Evolutionary conservation across 2,329 filamentous ascomycete genomes (phyloP), one percentile per base, ranked within the genome.

Genomic region (Myriosclerotinia curreyana): DNA sequence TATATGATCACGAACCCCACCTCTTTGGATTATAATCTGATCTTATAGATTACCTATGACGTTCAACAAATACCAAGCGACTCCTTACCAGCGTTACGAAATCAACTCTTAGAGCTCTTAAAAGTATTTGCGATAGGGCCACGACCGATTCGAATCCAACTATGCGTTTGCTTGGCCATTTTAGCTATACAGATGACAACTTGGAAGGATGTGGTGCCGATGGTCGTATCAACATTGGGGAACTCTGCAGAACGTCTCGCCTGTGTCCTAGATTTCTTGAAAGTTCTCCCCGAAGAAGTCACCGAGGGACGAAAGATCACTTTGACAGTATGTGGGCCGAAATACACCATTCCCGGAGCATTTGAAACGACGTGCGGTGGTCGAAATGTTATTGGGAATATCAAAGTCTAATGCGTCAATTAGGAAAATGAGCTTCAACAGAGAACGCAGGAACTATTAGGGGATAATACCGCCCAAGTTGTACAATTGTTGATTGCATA

Each of bases 271-370:
- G 95, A 99, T 77, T 99, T 99, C 77, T 83, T 99, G 70, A 92
- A 92, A 77, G 93, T 99, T 73, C 87, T 99, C 70, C 95, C 95
- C 64, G 95, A 99, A 82, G 95, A 99, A 84, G 95, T 99, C 75
- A 98, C 91, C 72, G 94, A 99, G 83, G 95, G 95, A 80, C 92
- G 95, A 80, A 99, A 98, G 82, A 97, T 99, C 84, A 96, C 92
- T 83, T 85, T 99, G 80, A 93, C 92, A 86, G 93, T 96, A 95
- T 82, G 92, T 94, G 84, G 87, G 89, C 81, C 82, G 81, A 81
- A 77, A 79, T 74, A 75, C 75, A 79, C 77, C 80, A 78, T 77
- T 79, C 76, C 78, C 64, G 68, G 69, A 73, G 67, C 69, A 68
- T 70, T 68, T 68, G 69, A 71, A 73, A 72, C 75, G 72, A 74